A percentile compares a stretch with the other conserved stretches of the same genome.
These are phyloP conservation scores for Marsdenia floribunda DNA, from an alignment of 257 asterid species.

Conservation along the genomic window DNA sequence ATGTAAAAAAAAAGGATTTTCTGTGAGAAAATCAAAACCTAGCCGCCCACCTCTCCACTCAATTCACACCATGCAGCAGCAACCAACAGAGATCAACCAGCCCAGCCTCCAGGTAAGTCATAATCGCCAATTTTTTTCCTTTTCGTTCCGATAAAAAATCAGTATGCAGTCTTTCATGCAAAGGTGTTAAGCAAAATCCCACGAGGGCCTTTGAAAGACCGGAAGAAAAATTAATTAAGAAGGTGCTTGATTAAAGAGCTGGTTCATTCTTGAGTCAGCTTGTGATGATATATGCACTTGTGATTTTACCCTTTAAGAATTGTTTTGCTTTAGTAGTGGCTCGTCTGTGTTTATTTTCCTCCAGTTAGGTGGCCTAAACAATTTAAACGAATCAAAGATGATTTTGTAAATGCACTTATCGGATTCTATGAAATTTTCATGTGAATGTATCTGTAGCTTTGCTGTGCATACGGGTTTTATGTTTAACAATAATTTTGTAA, in stretches of 20 bases:
- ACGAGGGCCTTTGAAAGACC: constrained; percentile 53
- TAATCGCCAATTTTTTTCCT: too few species aligned
- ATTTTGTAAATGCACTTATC: background rate
- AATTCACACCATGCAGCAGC: too few species aligned
- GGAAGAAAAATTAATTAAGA: constrained; percentile 45
- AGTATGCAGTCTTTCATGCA: constrained; percentile 60
- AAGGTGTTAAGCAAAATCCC: constrained; percentile 80
- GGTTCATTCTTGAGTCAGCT: background rate
- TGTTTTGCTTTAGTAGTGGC: too few species aligned
- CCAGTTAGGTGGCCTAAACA: background rate
- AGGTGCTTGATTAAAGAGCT: too few species aligned
- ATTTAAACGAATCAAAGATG: background rate
- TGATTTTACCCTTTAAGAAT: background rate
- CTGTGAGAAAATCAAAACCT: too few species aligned
- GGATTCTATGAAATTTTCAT: background rate
- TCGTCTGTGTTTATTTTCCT: background rate
- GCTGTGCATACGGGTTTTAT: too few species aligned
- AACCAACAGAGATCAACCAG: too few species aligned
- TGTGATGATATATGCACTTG: background rate
- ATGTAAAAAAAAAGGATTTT: too few species aligned
- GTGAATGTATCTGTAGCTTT: background rate
- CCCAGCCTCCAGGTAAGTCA: too few species aligned
- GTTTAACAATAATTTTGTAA: too few species aligned
- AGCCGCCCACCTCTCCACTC: too few species aligned
- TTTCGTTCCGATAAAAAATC: too few species aligned